Conservation (phyloP, 2,329 filamentous ascomycete genomes). For the Aspergillus sp. region DNA sequence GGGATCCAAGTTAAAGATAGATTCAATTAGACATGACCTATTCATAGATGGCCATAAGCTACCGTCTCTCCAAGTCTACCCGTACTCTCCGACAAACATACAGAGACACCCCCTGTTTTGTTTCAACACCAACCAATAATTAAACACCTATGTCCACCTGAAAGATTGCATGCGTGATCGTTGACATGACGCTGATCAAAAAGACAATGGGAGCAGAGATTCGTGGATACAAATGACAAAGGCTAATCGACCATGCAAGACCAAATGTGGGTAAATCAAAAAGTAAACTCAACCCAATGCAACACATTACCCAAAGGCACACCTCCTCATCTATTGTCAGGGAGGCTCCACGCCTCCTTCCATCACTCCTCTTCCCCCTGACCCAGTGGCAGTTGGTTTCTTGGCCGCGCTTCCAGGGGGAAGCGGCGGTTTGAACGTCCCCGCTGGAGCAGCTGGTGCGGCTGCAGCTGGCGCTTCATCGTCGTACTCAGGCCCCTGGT, state of each 20-base stretch:
- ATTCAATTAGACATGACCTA: constrained; percentile 5
- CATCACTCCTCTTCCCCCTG: constrained; percentile 28
- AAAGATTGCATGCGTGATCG: constrained; percentile 19
- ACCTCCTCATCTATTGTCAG: constrained; percentile 26
- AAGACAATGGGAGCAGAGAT: constrained; percentile 26
- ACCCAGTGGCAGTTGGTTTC: constrained; percentile 18
- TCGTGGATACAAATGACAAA: constrained; percentile 23
- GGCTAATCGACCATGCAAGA: constrained; percentile 21
- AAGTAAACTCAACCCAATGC: constrained; percentile 14
- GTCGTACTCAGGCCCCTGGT: constrained; percentile 55
- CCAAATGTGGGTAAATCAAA: constrained; percentile 8
- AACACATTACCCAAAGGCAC: constrained; percentile 12
- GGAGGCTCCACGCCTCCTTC: constrained; percentile 39
- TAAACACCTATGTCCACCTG: constrained; percentile 2
- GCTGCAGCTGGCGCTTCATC: constrained; percentile 51
- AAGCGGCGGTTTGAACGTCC: constrained; percentile 70
- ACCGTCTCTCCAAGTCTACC: background rate
- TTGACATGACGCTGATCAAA: constrained; percentile 25
- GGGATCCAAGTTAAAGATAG: constrained; percentile 10
- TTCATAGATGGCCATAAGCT: constrained; percentile 11
- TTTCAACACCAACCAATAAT: constrained; percentile 17
- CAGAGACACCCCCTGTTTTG: background rate
- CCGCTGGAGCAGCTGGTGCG: constrained; percentile 53
- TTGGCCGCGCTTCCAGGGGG: constrained; percentile 60
- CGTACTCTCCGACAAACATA: background rate